Percentiles rank a stretch among this genome's conserved stretches.
Conservation (phyloP, 441 rosid species). For the Erodium trifolium region DNA sequence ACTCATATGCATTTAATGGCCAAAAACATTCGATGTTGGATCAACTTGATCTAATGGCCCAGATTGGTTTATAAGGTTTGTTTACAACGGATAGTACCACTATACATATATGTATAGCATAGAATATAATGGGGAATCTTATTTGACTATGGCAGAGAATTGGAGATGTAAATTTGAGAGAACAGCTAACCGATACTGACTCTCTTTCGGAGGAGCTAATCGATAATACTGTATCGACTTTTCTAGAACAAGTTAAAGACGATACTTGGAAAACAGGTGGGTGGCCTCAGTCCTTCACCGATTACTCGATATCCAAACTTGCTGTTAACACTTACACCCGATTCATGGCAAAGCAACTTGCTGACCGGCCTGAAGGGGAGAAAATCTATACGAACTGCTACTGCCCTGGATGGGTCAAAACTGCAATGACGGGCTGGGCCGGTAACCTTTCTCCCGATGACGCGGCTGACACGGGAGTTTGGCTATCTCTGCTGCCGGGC, state of each 20-base stretch:
- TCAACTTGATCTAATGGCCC: too few species aligned
- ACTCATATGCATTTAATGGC: too few species aligned
- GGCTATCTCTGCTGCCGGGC: conserved; percentile 72
- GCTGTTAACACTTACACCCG: conserved; percentile 73
- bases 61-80: too few species aligned
- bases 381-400: conserved; percentile 69
- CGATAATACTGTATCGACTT: conserved; percentile 42
- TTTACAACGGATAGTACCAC: too few species aligned
- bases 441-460: conserved; percentile 62
- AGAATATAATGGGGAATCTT: conserved; percentile 12
- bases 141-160: conserved; percentile 42
- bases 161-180: conserved; percentile 47
- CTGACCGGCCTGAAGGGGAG: conserved; percentile 47
- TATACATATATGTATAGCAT: too few species aligned
- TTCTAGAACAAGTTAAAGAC: conserved; percentile 61
- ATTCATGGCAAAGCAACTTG: conserved; percentile 46
- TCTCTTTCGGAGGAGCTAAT: conserved; percentile 57
- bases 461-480: conserved; percentile 93
- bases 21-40: too few species aligned
- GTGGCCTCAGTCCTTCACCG: conserved; percentile 76
- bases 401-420: conserved; percentile 97
- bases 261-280: conserved; percentile 72
- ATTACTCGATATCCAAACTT: conserved; percentile 87
- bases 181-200: conserved; percentile 43
- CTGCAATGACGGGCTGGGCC: conserved; percentile 84